These are phyloP conservation scores for Colletotrichum truncatum DNA, from an alignment of 2,329 filamentous ascomycete species.

Conservation along the genomic window DNA sequence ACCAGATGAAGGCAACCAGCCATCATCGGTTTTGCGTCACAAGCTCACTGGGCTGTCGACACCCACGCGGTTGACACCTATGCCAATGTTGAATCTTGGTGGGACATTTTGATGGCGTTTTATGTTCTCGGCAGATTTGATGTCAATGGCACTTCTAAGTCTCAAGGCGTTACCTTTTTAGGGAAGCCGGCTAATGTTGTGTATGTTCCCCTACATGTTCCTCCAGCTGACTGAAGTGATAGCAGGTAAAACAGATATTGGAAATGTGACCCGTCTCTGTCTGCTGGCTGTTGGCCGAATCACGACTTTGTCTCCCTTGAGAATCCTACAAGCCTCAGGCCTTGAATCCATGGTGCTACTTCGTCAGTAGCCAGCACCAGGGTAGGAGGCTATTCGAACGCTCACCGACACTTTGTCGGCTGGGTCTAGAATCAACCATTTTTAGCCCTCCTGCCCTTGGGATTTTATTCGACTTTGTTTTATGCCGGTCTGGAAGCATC, in stretches of 20 bases:
- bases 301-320: background rate
- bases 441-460: background rate
- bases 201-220: background rate
- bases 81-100: background rate
- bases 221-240: background rate
- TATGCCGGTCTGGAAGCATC: background rate
- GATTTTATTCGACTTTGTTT: background rate
- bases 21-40: background rate
- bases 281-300: background rate
- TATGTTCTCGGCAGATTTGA: background rate
- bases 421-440: background rate
- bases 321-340: background rate
- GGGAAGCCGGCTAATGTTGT: background rate
- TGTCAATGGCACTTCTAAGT: background rate
- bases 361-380: background rate
- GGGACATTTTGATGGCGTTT: background rate
- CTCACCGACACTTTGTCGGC: constrained; percentile 10
- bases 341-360: background rate
- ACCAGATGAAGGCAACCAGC: background rate
- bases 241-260: background rate
- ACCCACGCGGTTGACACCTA: constrained; percentile 7
- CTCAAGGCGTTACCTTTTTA: background rate
- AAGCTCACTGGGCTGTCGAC: background rate
- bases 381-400: background rate
- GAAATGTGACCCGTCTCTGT: too few species aligned